phyloP scores from a whole-genome alignment of 2,329 filamentous ascomycete species.

The Nothopassalora personata region DNA sequence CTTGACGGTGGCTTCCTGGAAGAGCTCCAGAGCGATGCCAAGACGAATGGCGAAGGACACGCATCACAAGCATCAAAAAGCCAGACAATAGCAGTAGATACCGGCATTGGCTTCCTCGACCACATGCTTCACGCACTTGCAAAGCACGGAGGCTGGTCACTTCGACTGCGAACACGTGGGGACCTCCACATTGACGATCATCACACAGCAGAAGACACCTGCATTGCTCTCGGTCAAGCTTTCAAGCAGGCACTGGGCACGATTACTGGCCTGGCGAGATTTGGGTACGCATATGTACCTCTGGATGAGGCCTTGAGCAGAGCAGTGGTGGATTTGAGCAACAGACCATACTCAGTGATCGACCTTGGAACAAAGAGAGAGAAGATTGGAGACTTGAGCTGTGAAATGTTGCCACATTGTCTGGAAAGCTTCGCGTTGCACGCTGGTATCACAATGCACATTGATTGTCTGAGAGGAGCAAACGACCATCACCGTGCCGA shows the following conservation, averaged over 20 bases:
- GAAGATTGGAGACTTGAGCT: slow-evolving; percentile 87
- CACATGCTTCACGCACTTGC: slow-evolving; percentile 97
- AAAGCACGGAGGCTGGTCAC: slow-evolving; percentile 92
- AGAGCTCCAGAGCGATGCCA: slow-evolving; percentile 13
- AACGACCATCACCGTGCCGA: slow-evolving; percentile 97
- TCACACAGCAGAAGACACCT: slow-evolving; percentile 94
- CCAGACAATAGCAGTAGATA: slow-evolving; percentile 82
- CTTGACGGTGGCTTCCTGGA: slow-evolving; percentile 74
- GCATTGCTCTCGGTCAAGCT: slow-evolving; percentile 78
- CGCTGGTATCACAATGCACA: slow-evolving; percentile 86
- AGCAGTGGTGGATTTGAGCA: slow-evolving; percentile 90
- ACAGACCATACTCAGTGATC: slow-evolving; percentile 79
- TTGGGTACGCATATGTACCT: slow-evolving; percentile 86
- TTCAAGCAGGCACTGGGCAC: slow-evolving; percentile 76
- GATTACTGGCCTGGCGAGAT: slow-evolving; percentile 77
- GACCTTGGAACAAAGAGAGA: slow-evolving; percentile 82
- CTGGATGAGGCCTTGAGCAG: slow-evolving; percentile 92
- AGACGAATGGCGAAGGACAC: slow-evolving; percentile 57
- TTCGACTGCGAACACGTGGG: slow-evolving; percentile 75
- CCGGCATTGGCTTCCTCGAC: slow-evolving; percentile 94
- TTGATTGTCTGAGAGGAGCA: slow-evolving; percentile 81
- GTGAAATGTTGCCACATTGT: slow-evolving; percentile 96
- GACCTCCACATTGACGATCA: slow-evolving; percentile 98
- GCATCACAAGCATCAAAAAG: slow-evolving; percentile 78
- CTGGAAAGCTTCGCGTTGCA: slow-evolving; percentile 89